phyloP scores from a whole-genome alignment of 2,329 filamentous ascomycete species.

The Sarocladium brachiariae region DNA sequence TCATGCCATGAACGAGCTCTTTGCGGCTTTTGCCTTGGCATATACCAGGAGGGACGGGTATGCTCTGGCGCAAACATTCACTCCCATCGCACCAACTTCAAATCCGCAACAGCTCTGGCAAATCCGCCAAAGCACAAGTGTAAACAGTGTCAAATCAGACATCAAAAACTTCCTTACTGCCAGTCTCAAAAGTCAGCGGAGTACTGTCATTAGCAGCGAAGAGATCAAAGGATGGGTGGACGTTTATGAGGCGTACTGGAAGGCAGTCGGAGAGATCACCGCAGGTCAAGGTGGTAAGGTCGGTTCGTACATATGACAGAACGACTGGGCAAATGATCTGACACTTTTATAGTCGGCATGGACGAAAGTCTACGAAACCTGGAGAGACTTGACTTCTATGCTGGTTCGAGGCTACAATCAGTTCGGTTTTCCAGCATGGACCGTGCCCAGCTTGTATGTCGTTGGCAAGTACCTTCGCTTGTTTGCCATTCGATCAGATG shows the following conservation, averaged over 20 bases:
- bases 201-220: constrained; percentile 46
- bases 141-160: constrained; percentile 58
- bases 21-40: constrained; percentile 66
- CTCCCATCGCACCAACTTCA: constrained; percentile 57
- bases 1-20: constrained; percentile 62
- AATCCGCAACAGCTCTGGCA: constrained; percentile 60
- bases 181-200: constrained; percentile 32
- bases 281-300: constrained; percentile 38
- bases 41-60: constrained; percentile 61
- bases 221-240: constrained; percentile 81
- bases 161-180: constrained; percentile 66
- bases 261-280: constrained; percentile 67
- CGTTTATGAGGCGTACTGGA: constrained; percentile 79
- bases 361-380: constrained; percentile 77
- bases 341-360: constrained; percentile 50
- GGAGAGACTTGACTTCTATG: constrained; percentile 75
- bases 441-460: constrained; percentile 82
- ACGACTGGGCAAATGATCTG: constrained; percentile 12
- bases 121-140: constrained; percentile 66
- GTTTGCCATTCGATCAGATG: constrained; percentile 88
- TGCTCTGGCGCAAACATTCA: constrained; percentile 66
- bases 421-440: constrained; percentile 77
- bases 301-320: constrained; percentile 10
- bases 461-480: constrained; percentile 78
- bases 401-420: constrained; percentile 77